Evolutionary conservation across 169 alveolate genomes (phyloP).

Genomic region (Miamiensis avidus): DNA sequence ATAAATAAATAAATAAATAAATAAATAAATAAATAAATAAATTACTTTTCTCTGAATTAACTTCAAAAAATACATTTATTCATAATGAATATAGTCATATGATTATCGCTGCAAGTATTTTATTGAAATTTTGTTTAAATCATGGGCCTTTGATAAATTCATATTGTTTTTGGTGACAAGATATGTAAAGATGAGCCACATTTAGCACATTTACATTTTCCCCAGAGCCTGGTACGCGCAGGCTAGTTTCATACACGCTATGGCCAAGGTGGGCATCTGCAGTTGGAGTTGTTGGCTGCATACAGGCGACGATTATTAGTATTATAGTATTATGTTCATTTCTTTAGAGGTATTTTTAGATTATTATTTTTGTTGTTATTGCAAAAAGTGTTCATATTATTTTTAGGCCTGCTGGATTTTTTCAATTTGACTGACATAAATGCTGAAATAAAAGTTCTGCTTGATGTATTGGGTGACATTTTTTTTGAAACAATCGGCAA

Average conservation of each 20-base stretch:
- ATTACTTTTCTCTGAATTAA: neutral
- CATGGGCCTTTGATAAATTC: neutral
- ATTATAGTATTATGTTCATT: no score
- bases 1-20: no score
- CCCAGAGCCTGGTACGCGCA: neutral
- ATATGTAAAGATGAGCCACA: neutral
- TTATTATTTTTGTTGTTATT: neutral
- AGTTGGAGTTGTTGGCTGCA: no score
- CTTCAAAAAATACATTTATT: neutral
- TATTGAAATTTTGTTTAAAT: neutral
- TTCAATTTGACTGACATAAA: no score
- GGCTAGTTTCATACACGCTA: neutral
- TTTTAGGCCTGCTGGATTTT: neutral
- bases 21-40: no score
- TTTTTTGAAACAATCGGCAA: neutral
- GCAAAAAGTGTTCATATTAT: no score
- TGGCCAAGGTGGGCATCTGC: neutral
- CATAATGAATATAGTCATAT: neutral
- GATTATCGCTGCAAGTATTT: neutral
- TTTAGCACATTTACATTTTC: neutral
- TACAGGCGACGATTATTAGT: no score
- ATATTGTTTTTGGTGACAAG: neutral
- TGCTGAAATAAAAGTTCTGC: neutral
- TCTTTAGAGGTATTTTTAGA: no score
- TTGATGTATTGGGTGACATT: neutral